These are phyloP conservation scores for Mortierella sp. DNA, from an alignment of 371 early-diverging fungal genomes.

Conservation along the genomic window DNA sequence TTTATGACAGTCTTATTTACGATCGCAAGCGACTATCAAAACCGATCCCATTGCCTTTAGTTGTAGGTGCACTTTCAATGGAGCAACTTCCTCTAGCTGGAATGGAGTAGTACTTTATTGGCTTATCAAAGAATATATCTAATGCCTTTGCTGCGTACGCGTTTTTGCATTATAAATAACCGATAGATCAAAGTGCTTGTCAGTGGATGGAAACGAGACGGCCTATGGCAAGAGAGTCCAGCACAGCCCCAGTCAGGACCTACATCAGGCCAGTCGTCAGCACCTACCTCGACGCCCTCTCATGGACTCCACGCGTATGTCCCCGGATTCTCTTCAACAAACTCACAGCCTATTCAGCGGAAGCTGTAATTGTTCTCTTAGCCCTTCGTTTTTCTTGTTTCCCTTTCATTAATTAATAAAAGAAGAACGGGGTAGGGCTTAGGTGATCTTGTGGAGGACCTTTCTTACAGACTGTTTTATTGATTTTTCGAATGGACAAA, in stretches of 20 bases:
- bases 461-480: no score
- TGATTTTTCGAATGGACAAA: no score
- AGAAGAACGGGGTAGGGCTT: no score
- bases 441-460: no score
- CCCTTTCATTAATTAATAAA: no score
- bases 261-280: slow-evolving; percentile 18
- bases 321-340: slow-evolving; percentile 33
- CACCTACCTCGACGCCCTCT: not conserved
- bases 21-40: slow-evolving; percentile 47
- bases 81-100: no score
- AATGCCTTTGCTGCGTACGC: not conserved
- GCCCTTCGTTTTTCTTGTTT: no score
- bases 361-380: slow-evolving; percentile 1
- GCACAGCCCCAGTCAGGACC: slow-evolving; percentile 15
- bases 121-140: not conserved
- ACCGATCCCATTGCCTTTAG: slow-evolving; percentile 50
- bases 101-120: no score
- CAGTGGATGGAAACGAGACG: slow-evolving; percentile 57
- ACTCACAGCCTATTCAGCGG: slow-evolving; percentile 21
- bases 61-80: no score
- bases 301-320: slow-evolving; percentile 20
- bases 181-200: slow-evolving; percentile 49
- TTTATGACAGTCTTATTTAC: slow-evolving; percentile 49
- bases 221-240: slow-evolving; percentile 47
- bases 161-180: not conserved